Percentiles rank a stretch among this genome's conserved stretches.
phyloP scores from a whole-genome alignment of 805 yeast genomes.

The Metschnikowia hibisci region DNA sequence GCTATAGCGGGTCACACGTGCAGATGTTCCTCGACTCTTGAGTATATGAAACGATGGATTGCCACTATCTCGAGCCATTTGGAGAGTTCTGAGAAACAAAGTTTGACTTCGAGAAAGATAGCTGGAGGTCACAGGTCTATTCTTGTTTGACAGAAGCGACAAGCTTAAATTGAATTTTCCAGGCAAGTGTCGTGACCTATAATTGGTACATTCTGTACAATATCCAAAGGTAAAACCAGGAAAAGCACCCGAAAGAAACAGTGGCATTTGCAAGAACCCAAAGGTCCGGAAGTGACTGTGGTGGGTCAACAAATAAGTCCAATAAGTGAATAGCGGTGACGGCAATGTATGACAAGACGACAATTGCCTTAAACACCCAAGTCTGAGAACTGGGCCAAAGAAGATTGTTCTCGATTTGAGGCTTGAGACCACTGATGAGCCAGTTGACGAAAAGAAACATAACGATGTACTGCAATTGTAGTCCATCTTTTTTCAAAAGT shows the following conservation, averaged over 20 bases:
- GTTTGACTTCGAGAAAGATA: conserved; percentile 52
- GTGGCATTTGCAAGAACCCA: conserved; percentile 78
- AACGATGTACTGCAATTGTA: conserved; percentile 67
- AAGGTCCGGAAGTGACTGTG: conserved; percentile 69
- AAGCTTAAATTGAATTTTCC: conserved; percentile 2
- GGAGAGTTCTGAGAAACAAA: conserved; percentile 69
- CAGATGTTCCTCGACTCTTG: conserved; percentile 48
- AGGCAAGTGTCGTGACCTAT: conserved; percentile 4
- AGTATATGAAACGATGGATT: conserved; percentile 45
- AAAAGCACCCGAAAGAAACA: conserved; percentile 72
- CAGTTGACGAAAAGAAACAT: conserved; percentile 67
- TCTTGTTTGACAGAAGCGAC: conserved; percentile 19
- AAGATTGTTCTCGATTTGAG: conserved; percentile 16
- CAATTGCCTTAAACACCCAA: conserved; percentile 25
- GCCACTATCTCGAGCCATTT: conserved; percentile 67
- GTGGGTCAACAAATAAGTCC: conserved; percentile 52
- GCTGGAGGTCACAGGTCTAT: conserved; percentile 79
- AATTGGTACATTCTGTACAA: conserved; percentile 42
- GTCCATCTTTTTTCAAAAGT: conserved; percentile 67
- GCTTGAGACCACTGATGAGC: conserved; percentile 66
- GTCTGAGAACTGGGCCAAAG: conserved; percentile 22
- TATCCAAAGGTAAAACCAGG: conserved; percentile 79
- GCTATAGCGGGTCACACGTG: conserved; percentile 52
- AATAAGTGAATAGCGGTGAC: conserved; percentile 49
- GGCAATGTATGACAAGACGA: conserved; percentile 33